Evolutionary conservation across 2,329 filamentous ascomycete species (phyloP).

Genomic region (Scopulariopsis brevicaulis): DNA sequence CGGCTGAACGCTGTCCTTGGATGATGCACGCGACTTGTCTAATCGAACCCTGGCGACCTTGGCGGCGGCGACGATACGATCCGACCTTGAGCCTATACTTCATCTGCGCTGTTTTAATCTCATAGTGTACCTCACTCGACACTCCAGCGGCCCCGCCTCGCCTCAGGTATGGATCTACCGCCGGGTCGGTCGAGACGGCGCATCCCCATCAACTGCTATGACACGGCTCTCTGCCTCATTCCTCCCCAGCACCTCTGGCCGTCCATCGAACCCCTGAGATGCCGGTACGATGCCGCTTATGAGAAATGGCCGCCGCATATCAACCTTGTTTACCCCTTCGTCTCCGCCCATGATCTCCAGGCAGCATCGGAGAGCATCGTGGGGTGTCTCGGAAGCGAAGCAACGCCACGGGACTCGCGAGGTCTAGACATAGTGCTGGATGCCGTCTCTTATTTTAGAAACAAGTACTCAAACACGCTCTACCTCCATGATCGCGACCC

Average conservation of each 20-base stretch:
- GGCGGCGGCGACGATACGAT: too few relatives aligned
- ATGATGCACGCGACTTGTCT: too few relatives aligned
- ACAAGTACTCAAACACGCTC: conserved; percentile 37
- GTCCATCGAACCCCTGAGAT: conserved; percentile 40
- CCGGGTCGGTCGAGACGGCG: not conserved
- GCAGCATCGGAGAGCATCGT: conserved; percentile 27
- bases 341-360: conserved; percentile 31
- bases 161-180: not conserved
- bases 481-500: conserved; percentile 24
- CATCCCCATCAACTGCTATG: conserved; percentile 23
- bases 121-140: not conserved
- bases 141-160: not conserved
- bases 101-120: not conserved
- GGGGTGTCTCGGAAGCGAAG: conserved; percentile 10
- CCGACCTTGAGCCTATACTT: too few relatives aligned
- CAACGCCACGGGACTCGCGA: not conserved
- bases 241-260: conserved; percentile 36
- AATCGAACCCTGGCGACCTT: too few relatives aligned
- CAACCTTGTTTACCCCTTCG: conserved; percentile 57
- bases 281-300: conserved; percentile 50
- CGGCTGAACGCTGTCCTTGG: too few relatives aligned
- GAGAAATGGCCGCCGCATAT: conserved; percentile 55
- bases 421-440: conserved; percentile 21
- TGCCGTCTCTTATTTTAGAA: conserved; percentile 32
- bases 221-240: conserved; percentile 51